Base-by-base conservation (phyloP, 2,329 filamentous ascomycete species). In the Fonsecaea multimorphosa region DNA sequence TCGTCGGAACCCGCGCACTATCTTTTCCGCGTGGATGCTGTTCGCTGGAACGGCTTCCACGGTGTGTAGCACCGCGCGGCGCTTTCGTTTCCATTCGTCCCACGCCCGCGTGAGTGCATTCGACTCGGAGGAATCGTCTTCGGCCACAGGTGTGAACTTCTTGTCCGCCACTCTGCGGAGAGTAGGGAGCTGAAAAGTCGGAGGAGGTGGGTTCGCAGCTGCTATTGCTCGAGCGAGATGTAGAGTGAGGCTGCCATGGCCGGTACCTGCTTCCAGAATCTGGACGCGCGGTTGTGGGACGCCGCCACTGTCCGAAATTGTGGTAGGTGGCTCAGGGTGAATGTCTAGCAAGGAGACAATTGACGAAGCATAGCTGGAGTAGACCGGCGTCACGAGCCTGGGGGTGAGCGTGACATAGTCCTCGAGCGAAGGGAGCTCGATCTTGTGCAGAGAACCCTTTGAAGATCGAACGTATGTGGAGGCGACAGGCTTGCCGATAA, bases 221-320 rank as follows among this genome's bases (percentile, higher is more conserved):
- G 93, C 89, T 53, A 95, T 86, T 2, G 91, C 90, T 59, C 90
- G 85, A 32, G 91, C 88, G 24, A 95, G 82, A 73, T 93, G 86
- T 3, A 95, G 78, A 0, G 91, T 94, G 64, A 95, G 78, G 36
- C 89, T 88, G 64, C 91, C 92, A 81, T 93, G 91, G n/a, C 91
- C 92, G 2, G 91, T 95, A 16, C 92, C 91, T 54, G 91, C 91
- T 77, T 95, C 92, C 59, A 95, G 87, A 52, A 95, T 91, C 74
- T 94, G 90, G 12, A 93, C 76, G 0, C 83, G 85, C 8, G 80
- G 76, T 11, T 11, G 12, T 40, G 71, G 68, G 2, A 32, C 14
- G 24, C 31, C 14, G 24, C 31, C 40, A 22, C 27, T 52, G 16
- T 60, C 22, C 7, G 53, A 27, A 16, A 71, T 58, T 22, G 72